Evolutionary conservation across 352 stramenopile species (phyloP).

Genomic region (Phytophthora pluvialis): DNA sequence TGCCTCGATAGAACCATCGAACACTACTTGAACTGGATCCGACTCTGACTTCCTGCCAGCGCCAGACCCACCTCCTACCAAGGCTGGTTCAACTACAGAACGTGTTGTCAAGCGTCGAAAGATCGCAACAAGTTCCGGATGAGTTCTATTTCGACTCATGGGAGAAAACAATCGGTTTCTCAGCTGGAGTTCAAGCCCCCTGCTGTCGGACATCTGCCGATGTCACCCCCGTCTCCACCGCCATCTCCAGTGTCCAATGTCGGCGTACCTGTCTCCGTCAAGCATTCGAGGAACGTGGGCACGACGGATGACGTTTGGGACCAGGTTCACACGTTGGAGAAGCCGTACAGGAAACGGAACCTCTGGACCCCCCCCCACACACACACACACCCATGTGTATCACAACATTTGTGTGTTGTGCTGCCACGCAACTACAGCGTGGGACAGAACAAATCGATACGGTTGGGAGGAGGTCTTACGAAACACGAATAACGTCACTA

Average conservation of each 20-base stretch:
- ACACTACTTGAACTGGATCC: background rate
- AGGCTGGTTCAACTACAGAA: background rate
- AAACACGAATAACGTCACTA: constrained; percentile 7
- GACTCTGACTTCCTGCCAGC: constrained; percentile 1
- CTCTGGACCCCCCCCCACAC: constrained; percentile 7
- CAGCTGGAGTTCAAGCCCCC: background rate
- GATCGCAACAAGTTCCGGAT: background rate
- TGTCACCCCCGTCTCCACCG: background rate
- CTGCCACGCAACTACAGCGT: background rate
- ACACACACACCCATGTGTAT: background rate
- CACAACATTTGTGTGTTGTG: constrained; percentile 10
- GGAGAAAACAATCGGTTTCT: background rate
- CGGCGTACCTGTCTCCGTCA: background rate
- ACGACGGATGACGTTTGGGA: constrained; percentile 5
- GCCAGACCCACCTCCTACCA: background rate
- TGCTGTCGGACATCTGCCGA: background rate
- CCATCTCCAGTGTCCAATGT: background rate
- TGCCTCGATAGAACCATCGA: background rate
- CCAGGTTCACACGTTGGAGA: constrained; percentile 6
- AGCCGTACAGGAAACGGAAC: constrained; percentile 5
- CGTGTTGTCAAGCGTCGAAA: background rate
- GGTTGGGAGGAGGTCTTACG: constrained; percentile 11
- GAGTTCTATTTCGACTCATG: too few relatives aligned
- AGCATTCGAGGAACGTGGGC: background rate
- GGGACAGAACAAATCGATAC: background rate